Evolutionary conservation across 2,329 filamentous ascomycete genomes (phyloP).

Genomic region (Sporothrix pseudoabietina): DNA sequence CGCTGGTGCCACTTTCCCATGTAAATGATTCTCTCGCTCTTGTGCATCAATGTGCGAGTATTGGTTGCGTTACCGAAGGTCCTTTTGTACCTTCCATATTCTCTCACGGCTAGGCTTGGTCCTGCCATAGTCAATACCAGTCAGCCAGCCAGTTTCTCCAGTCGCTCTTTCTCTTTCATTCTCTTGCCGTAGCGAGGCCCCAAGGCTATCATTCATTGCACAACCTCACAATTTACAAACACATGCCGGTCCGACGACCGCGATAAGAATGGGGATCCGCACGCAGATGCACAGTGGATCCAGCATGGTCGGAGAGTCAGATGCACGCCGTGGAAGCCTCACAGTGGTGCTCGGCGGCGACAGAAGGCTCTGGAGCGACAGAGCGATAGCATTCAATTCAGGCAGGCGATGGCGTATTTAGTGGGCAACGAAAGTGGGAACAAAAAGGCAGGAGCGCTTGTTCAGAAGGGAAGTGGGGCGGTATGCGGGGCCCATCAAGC

Average conservation of each 20-base stretch:
- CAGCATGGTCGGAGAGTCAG: background rate
- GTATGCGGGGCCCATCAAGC: background rate
- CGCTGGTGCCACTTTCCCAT: conserved; percentile 4
- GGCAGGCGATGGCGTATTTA: conserved; percentile 22
- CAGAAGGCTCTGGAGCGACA: background rate
- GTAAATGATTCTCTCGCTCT: background rate
- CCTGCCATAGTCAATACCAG: background rate
- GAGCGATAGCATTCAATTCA: conserved; percentile 21
- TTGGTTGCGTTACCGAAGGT: background rate
- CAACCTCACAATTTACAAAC: background rate
- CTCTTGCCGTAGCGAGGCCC: background rate
- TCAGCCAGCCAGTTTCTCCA: background rate
- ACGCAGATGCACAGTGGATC: background rate
- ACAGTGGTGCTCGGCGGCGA: conserved; percentile 19
- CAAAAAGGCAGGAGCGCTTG: conserved; percentile 6
- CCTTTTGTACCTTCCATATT: conserved; percentile 4
- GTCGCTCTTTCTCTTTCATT: background rate
- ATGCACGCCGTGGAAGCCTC: conserved; percentile 16
- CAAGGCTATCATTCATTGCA: background rate
- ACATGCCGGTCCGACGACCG: background rate
- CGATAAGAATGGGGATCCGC: conserved; percentile 2
- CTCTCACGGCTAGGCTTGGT: background rate
- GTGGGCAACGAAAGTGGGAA: conserved; percentile 1
- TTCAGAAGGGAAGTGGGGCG: conserved; percentile 19
- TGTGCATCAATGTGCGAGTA: background rate